These are phyloP conservation scores for Brasenia schreberi DNA, from an alignment of 164 flowering plant species.

Conservation along the genomic window DNA sequence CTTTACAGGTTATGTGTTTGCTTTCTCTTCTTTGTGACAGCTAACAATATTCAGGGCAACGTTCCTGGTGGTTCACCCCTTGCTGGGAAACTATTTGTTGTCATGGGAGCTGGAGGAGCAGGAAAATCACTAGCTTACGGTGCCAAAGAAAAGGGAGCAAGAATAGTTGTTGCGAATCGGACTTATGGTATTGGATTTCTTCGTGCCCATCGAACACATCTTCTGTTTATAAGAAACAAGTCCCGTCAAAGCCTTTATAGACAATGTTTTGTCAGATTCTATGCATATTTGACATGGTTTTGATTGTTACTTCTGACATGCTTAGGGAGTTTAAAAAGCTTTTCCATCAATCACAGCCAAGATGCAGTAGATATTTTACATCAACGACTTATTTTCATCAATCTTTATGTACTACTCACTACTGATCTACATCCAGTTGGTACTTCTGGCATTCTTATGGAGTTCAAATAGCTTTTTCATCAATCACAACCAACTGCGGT, in stretches of 20 bases:
- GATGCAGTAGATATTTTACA: too few relatives aligned
- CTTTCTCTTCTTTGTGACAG: not conserved
- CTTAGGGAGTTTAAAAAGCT: too few relatives aligned
- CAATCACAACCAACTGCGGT: not conserved
- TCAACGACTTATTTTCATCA: too few relatives aligned
- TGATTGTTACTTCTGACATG: too few relatives aligned
- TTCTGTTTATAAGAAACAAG: too few relatives aligned
- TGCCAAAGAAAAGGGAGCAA: slow-evolving; percentile 49
- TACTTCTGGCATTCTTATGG: not conserved
- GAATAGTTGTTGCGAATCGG: slow-evolving; percentile 31
- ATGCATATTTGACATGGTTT: too few relatives aligned
- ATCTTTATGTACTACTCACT: too few relatives aligned
- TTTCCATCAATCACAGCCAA: too few relatives aligned
- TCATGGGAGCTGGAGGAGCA: slow-evolving; percentile 71
- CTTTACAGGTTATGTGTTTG: not conserved
- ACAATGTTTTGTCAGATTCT: too few relatives aligned
- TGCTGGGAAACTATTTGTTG: slow-evolving; percentile 37
- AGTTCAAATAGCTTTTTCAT: not conserved
- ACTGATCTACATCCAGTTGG: too few relatives aligned
- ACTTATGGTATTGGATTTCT: slow-evolving; percentile 25
- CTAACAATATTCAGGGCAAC: not conserved
- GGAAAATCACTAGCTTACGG: slow-evolving; percentile 68
- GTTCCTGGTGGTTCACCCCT: slow-evolving; percentile 20
- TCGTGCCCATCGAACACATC: too few relatives aligned
- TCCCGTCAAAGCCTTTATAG: too few relatives aligned